Evolutionary conservation across 1,284 basidiomycete genomes (phyloP).

Genomic region (Papiliotrema nemorosa): DNA sequence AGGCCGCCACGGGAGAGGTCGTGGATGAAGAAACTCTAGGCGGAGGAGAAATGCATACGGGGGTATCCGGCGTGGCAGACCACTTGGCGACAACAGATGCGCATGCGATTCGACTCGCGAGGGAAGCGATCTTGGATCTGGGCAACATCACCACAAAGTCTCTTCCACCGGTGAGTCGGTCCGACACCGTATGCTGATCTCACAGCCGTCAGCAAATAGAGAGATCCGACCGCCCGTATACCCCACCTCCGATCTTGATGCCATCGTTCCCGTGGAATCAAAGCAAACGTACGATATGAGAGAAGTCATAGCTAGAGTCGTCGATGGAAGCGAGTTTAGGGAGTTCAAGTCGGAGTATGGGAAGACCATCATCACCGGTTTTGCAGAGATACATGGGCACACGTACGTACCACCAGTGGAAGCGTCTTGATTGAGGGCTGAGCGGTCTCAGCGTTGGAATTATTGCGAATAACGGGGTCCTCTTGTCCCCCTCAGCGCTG

Average conservation of each 20-base stretch:
- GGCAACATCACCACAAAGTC: constrained; percentile 47
- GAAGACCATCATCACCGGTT: constrained; percentile 84
- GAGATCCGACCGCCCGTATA: constrained; percentile 61
- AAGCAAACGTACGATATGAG: constrained; percentile 88
- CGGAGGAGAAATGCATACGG: constrained; percentile 87
- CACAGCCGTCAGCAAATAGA: not conserved
- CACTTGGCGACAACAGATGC: constrained; percentile 84
- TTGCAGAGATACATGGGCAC: constrained; percentile 84
- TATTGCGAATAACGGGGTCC: constrained; percentile 88
- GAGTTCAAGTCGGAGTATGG: constrained; percentile 97
- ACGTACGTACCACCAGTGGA: constrained; percentile 26
- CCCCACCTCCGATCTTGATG: constrained; percentile 74
- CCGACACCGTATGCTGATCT: not conserved
- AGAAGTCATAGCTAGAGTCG: constrained; percentile 84
- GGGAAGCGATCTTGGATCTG: constrained; percentile 75
- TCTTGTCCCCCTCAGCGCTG: constrained; percentile 87
- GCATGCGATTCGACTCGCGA: constrained; percentile 79
- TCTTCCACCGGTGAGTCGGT: not conserved
- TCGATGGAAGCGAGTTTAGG: constrained; percentile 85
- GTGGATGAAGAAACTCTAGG: constrained; percentile 84
- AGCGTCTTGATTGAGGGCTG: not conserved
- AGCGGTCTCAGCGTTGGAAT: constrained; percentile 65
- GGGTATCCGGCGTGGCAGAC: constrained; percentile 89
- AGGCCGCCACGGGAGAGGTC: constrained; percentile 89
- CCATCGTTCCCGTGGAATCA: constrained; percentile 85